A percentile compares a stretch with the other conserved stretches of the same genome.
Conservation (phyloP, 2,329 filamentous ascomycete species). For the Aspergillus arachidicola region DNA sequence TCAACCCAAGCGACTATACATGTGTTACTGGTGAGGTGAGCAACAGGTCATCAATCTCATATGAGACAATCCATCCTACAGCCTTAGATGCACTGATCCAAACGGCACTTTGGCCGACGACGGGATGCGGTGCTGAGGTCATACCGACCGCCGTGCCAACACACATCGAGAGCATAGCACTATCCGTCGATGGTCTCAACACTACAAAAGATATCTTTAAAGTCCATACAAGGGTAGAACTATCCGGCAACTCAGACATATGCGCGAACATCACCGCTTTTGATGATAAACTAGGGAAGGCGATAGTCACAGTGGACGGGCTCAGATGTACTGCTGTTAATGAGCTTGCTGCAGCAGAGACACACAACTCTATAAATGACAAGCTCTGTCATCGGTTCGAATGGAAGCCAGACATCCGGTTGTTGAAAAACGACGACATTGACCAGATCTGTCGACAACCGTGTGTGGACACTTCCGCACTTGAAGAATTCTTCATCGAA, state of each 20-base stretch:
- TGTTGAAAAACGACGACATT: conserved; percentile 7
- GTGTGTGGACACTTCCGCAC: background rate
- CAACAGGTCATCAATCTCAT: background rate
- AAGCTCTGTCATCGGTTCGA: background rate
- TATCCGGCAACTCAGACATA: background rate
- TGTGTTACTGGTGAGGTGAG: background rate
- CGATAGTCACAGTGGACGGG: background rate
- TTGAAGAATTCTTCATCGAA: background rate
- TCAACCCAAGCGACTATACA: background rate
- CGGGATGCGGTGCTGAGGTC: background rate
- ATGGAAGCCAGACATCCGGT: conserved; percentile 15
- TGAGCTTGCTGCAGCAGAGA: background rate
- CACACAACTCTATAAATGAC: background rate
- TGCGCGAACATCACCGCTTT: background rate
- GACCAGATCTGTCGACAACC: background rate
- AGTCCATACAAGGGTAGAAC: background rate
- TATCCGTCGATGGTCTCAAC: background rate
- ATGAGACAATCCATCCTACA: conserved; percentile 17
- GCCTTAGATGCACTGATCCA: conserved; percentile 15
- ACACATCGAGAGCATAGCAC: background rate
- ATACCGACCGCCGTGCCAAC: conserved; percentile 2
- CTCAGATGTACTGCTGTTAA: background rate
- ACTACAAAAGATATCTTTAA: background rate
- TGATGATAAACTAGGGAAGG: background rate
- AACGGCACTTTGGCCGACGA: conserved; percentile 5